A percentile compares a stretch with the other conserved stretches of the same genome.
These are phyloP conservation scores for Cenchrus purpureus DNA, from an alignment of 176 grass and related monocot species.

Conservation along the genomic window DNA sequence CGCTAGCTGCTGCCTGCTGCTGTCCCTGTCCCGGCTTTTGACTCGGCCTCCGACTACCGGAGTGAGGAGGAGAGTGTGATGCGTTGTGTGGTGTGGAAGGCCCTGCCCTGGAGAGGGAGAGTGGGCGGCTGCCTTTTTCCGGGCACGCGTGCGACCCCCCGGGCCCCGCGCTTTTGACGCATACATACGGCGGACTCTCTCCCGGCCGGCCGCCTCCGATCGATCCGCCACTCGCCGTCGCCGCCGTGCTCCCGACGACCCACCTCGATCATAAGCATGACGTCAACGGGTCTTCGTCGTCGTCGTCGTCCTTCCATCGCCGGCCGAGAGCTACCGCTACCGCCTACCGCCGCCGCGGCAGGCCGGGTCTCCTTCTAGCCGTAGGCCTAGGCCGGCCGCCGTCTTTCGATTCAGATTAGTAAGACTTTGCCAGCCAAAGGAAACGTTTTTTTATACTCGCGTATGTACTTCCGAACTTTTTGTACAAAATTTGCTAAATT, in stretches of 20 bases:
- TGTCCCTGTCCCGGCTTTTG: conserved; percentile 52
- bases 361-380: not conserved
- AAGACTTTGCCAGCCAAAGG: not conserved
- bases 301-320: not conserved
- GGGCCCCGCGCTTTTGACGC: conserved; percentile 57
- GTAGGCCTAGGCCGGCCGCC: conserved; percentile 47
- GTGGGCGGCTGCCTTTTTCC: conserved; percentile 60
- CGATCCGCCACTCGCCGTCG: not conserved
- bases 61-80: not conserved
- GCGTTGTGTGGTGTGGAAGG: conserved; percentile 28
- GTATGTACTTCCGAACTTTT: too few species aligned
- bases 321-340: not conserved
- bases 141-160: conserved; percentile 56
- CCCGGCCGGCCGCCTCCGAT: too few species aligned
- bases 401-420: not conserved
- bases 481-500: too few species aligned
- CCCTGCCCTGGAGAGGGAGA: conserved; percentile 3
- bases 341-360: not conserved
- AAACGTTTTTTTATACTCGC: too few species aligned
- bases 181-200: not conserved
- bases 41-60: conserved; percentile 39
- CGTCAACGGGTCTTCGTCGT: conserved; percentile 32
- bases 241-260: not conserved
- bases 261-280: conserved; percentile 36
- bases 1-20: not conserved